These are phyloP conservation scores for Lanmaoa rubissima DNA, from an alignment of 768 basidiomycete species.

Conservation along the genomic window DNA sequence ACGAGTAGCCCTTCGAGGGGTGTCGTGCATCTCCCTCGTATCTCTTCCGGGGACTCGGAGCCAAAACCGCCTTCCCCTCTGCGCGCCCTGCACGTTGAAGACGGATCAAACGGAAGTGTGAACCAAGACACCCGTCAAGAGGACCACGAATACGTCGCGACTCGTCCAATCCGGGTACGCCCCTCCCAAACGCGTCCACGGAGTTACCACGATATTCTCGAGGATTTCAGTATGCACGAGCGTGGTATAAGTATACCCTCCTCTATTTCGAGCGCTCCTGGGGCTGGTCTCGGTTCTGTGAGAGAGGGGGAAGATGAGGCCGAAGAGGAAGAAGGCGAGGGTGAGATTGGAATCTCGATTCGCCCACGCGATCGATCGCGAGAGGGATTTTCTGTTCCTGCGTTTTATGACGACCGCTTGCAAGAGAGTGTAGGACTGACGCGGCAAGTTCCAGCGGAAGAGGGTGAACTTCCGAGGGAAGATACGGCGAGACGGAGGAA, in stretches of 20 bases:
- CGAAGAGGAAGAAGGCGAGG: neutral
- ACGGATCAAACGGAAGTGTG: neutral
- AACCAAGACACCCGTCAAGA: constrained; percentile 4
- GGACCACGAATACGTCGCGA: constrained; percentile 2
- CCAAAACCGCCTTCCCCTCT: constrained; percentile 8
- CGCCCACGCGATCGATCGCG: neutral
- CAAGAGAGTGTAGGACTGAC: constrained; percentile 2
- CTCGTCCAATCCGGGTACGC: constrained; percentile 32
- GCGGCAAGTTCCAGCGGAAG: neutral
- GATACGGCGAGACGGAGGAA: constrained; percentile 63
- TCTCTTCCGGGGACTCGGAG: constrained; percentile 17
- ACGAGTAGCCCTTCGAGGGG: constrained; percentile 25
- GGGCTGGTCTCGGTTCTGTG: constrained; percentile 21
- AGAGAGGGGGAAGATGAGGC: constrained; percentile 21
- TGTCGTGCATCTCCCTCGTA: constrained; percentile 20
- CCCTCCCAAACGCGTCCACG: constrained; percentile 44
- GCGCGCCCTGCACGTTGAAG: neutral
- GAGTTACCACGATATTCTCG: constrained; percentile 66
- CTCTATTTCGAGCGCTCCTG: constrained; percentile 30
- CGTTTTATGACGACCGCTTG: neutral
- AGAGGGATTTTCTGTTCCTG: neutral
- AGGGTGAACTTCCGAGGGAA: constrained; percentile 39
- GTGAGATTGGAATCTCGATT: neutral
- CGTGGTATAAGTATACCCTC: constrained; percentile 29
- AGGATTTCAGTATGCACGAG: constrained; percentile 52